Base-by-base conservation (phyloP, 805 yeast species). In the Ogataea pini region DNA sequence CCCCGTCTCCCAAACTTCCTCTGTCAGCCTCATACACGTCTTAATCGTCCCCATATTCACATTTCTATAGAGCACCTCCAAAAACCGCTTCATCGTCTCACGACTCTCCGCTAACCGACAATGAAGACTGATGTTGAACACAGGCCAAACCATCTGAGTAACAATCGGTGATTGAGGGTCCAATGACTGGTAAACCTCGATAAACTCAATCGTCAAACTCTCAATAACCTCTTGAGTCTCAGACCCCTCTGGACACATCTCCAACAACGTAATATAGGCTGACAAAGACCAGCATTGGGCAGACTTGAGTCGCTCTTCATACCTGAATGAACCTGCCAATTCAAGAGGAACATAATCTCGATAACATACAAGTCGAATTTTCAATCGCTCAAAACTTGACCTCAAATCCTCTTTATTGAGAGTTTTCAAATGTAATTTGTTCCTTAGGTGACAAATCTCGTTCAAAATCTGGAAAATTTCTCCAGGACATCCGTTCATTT, bases 121-220 rank as follows among this genome's bases (percentile, higher is more conserved):
- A 48, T 72, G 73, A 42, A 81, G 67, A 4, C 75, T 78, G 33
- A 80, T 65, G 13, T 76, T 76, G 56, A 75, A 78, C 2, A 79
- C 67, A 0, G 85, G 85, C 84, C 84, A 80, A 4, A 80, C 83
- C 84, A 80, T 80, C 55, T 80, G 85, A 4, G 83, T 78, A 4
- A 77, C 75, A 16, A 73, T 62, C 1, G 83, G 80, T 1, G 79
- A 71, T 4, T 60, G 57, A 1, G 75, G 61, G 14, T 76, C 72
- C 72, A 80, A 65, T 0, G 77, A 63, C 1, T 69, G 67, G 54
- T 79, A 78, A 8, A 72, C 71, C 10, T 69, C 64, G 4, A 79
- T 72, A 55, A 80, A 80, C 56, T 80, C 85, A 22, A 62, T 62
- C 34, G 59, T 72, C 58, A 56, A 62, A 32, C 61, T 69, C 56